These are phyloP conservation scores for Eucalyptus erythrocorys DNA, from an alignment of 345 rosid genomes.

Conservation along the genomic window DNA sequence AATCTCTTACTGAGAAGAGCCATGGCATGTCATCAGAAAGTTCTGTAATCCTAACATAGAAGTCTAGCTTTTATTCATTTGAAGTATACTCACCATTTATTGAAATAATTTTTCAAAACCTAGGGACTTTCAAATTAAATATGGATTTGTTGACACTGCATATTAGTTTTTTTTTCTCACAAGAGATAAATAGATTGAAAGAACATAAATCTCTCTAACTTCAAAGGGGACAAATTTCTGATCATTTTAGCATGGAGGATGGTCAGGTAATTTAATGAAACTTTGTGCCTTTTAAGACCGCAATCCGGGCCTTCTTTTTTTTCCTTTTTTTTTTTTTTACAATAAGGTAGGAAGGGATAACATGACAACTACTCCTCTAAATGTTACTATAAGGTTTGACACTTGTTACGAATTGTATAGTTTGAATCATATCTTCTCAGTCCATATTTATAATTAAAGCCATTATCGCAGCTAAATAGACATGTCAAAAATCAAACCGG, in stretches of 20 bases:
- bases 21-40: background rate
- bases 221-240: background rate
- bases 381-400: too few species aligned
- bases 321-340: background rate
- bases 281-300: background rate
- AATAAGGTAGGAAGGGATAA: background rate
- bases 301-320: background rate
- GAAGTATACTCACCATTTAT: background rate
- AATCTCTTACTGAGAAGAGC: background rate
- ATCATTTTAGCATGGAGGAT: background rate
- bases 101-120: background rate
- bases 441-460: background rate
- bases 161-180: background rate
- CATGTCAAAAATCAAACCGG: background rate
- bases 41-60: background rate
- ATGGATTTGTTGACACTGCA: background rate
- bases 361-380: background rate
- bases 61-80: background rate
- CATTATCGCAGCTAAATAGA: background rate
- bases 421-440: background rate
- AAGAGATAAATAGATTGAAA: background rate
- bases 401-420: background rate
- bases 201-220: background rate
- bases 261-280: background rate
- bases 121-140: background rate